These are phyloP conservation scores for Aquilaria sinensis DNA, from an alignment of 345 rosid species.

Conservation along the genomic window DNA sequence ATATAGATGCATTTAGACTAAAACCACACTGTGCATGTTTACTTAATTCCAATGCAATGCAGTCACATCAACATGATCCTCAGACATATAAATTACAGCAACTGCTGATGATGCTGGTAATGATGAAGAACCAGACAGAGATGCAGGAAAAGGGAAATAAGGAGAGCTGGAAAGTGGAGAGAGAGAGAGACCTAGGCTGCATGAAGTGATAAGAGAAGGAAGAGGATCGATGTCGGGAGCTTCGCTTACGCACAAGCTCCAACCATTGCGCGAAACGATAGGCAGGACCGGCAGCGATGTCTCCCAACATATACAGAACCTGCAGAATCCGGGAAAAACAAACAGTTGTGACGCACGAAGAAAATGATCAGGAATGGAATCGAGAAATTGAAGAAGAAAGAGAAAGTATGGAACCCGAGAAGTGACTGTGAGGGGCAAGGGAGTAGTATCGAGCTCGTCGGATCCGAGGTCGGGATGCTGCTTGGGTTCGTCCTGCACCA, in stretches of 20 bases:
- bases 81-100: too few relatives aligned
- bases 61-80: too few relatives aligned
- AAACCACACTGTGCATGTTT: too few relatives aligned
- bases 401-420: constrained; percentile 53
- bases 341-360: not conserved
- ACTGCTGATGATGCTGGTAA: too few relatives aligned
- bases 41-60: not conserved
- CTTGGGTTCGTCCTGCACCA: too few relatives aligned
- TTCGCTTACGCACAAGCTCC: constrained; percentile 96
- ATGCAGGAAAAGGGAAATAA: not conserved
- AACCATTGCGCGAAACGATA: constrained; percentile 89
- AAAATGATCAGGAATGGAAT: not conserved
- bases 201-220: constrained; percentile 73
- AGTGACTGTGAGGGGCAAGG: constrained; percentile 84
- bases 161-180: not conserved
- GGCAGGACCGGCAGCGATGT: constrained; percentile 80
- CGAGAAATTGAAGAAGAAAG: not conserved
- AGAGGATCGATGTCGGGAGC: constrained; percentile 64
- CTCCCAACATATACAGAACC: constrained; percentile 99
- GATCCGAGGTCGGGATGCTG: constrained; percentile 33
- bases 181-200: constrained; percentile 30
- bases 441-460: constrained; percentile 54
- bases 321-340: constrained; percentile 20
- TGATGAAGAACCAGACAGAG: not conserved
- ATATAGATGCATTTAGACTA: too few relatives aligned